A percentile compares a stretch with the other conserved stretches of the same genome.
phyloP scores from a whole-genome alignment of 768 basidiomycete genomes.

The Mycena albidolilacea region DNA sequence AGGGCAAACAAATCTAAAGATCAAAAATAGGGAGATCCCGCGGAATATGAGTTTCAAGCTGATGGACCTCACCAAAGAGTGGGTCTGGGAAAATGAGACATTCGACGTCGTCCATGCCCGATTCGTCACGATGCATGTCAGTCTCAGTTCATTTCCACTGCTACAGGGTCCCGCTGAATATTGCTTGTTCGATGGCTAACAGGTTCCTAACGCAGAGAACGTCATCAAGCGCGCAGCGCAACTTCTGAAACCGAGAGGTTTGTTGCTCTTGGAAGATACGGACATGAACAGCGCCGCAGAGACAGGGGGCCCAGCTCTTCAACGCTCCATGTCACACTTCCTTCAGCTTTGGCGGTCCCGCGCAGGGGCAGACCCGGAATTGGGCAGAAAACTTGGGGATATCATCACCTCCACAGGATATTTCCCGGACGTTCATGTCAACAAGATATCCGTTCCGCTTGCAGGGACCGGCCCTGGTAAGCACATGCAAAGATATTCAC shows the following conservation, averaged over 20 bases:
- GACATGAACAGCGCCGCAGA: background rate
- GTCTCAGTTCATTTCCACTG: background rate
- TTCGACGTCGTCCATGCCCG: constrained; percentile 19
- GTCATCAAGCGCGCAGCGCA: background rate
- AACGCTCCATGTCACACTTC: background rate
- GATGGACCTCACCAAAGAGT: background rate
- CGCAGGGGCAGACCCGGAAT: background rate
- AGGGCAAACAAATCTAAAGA: background rate
- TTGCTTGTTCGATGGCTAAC: background rate
- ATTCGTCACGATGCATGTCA: background rate
- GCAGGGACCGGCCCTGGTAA: background rate
- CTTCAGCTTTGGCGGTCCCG: background rate
- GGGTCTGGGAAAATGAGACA: background rate
- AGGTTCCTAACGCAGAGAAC: constrained; percentile 1
- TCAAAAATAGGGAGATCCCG: background rate
- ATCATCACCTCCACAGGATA: background rate
- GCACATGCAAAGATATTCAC: too few species aligned
- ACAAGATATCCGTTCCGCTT: background rate
- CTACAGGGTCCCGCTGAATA: too few species aligned
- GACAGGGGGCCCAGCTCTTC: constrained; percentile 1
- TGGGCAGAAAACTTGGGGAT: background rate
- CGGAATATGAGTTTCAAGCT: constrained; percentile 1
- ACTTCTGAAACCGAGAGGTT: constrained; percentile 20
- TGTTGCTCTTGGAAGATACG: constrained; percentile 19
- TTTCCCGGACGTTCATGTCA: background rate